Conservation (phyloP, 2,329 filamentous ascomycete genomes). For the Didymella exigua region DNA sequence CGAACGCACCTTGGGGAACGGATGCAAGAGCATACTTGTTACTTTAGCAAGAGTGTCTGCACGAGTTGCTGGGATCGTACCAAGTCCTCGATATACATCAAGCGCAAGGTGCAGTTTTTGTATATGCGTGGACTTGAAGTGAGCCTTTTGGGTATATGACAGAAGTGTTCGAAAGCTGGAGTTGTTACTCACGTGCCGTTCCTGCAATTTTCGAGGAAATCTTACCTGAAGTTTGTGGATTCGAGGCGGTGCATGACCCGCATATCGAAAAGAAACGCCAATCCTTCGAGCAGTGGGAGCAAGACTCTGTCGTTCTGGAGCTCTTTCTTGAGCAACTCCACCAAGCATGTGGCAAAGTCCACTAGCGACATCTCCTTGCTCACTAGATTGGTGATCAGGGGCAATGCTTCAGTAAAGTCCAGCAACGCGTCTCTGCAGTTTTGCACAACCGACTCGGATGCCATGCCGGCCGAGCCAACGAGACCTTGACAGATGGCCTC, state of each 20-base stretch:
- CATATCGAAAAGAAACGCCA: constrained; percentile 69
- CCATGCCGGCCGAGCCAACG: constrained; percentile 76
- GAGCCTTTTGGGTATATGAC: constrained; percentile 73
- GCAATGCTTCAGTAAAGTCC: constrained; percentile 45
- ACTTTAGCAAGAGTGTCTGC: constrained; percentile 71
- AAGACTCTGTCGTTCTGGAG: constrained; percentile 69
- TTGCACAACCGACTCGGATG: constrained; percentile 75
- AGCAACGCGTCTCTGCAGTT: constrained; percentile 70
- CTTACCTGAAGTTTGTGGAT: constrained; percentile 61
- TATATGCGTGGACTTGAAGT: constrained; percentile 82
- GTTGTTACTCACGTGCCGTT: neutral
- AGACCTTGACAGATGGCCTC: constrained; percentile 67
- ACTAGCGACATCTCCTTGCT: constrained; percentile 29
- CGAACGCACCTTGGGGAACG: constrained; percentile 71
- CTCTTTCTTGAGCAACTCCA: constrained; percentile 38
- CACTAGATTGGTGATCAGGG: constrained; percentile 6
- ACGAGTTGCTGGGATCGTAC: constrained; percentile 56
- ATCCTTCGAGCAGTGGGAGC: constrained; percentile 76
- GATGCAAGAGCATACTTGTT: constrained; percentile 75
- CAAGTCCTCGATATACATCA: constrained; percentile 76
- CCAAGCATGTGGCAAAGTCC: constrained; percentile 32
- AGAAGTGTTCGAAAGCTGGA: constrained; percentile 66
- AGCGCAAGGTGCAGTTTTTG: constrained; percentile 81
- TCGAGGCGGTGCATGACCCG: constrained; percentile 50
- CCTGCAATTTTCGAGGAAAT: neutral